phyloP scores from a whole-genome alignment of 306 rosid genomes.

The Cajanus cajan region DNA sequence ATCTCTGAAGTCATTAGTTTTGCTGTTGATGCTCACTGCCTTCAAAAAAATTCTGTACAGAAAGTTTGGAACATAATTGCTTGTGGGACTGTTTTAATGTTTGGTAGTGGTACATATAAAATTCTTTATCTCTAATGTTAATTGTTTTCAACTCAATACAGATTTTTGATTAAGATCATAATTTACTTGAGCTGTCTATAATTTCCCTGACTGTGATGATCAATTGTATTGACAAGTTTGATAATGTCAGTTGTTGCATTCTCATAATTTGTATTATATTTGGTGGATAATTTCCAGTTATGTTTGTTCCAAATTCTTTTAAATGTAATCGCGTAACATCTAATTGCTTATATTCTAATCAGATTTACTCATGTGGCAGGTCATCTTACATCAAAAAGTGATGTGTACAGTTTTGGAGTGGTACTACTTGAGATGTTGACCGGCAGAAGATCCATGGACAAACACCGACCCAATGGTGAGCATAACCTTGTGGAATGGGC shows the following conservation, averaged over 20 bases:
- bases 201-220: not conserved
- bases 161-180: not conserved
- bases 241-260: not conserved
- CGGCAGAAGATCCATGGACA: slow-evolving; percentile 98
- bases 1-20: not conserved
- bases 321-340: not conserved
- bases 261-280: not conserved
- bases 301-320: not conserved
- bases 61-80: slow-evolving; percentile 16
- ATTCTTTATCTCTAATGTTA: not conserved
- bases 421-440: slow-evolving; percentile 93
- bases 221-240: slow-evolving; percentile 1
- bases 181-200: not conserved
- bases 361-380: slow-evolving; percentile 48
- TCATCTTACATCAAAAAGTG: slow-evolving; percentile 95
- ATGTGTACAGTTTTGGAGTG: slow-evolving; percentile 94
- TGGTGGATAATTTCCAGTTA: not conserved
- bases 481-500: slow-evolving; percentile 99
- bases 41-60: not conserved
- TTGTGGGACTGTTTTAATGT: not conserved
- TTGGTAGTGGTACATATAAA: not conserved
- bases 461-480: slow-evolving; percentile 89
- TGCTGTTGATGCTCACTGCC: not conserved
- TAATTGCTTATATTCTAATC: not conserved
- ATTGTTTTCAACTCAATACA: not conserved